Evolutionary conservation across 23 red algal species (phyloP).

Genomic region (Agarophyton chilense): DNA sequence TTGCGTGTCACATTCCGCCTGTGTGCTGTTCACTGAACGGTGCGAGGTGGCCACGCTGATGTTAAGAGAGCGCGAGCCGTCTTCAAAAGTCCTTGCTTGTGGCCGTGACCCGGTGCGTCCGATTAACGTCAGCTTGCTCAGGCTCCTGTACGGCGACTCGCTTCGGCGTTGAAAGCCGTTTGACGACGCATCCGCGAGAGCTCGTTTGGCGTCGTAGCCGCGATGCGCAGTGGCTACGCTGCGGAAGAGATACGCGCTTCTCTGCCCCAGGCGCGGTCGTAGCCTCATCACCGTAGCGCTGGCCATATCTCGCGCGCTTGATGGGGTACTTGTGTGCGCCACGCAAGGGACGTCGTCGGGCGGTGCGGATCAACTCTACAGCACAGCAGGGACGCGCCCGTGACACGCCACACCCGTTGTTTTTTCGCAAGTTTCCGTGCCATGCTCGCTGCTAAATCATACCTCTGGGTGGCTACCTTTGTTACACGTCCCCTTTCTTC

Average conservation of each 20-base stretch:
- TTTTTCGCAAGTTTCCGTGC: no score
- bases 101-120: constrained; percentile 43
- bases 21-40: not conserved
- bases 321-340: no score
- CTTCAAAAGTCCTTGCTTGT: not conserved
- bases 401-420: no score
- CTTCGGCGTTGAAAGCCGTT: not conserved
- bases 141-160: not conserved
- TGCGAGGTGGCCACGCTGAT: constrained; percentile 53
- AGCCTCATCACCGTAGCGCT: no score
- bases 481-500: no score
- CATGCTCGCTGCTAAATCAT: no score
- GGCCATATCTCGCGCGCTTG: no score
- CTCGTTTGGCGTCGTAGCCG: not conserved
- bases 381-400: no score
- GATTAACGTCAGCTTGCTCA: constrained; percentile 55
- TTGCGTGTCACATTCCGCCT: not conserved
- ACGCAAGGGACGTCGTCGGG: no score
- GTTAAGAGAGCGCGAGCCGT: not conserved
- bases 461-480: no score
- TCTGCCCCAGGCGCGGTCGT: no score
- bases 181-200: not conserved
- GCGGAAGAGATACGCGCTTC: not conserved
- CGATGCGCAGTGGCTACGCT: not conserved
- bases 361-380: no score